Evolutionary conservation across 2,329 filamentous ascomycete species (phyloP), one percentile per base, ranked within the genome.

Genomic region (Paracoccidioides lutzii): DNA sequence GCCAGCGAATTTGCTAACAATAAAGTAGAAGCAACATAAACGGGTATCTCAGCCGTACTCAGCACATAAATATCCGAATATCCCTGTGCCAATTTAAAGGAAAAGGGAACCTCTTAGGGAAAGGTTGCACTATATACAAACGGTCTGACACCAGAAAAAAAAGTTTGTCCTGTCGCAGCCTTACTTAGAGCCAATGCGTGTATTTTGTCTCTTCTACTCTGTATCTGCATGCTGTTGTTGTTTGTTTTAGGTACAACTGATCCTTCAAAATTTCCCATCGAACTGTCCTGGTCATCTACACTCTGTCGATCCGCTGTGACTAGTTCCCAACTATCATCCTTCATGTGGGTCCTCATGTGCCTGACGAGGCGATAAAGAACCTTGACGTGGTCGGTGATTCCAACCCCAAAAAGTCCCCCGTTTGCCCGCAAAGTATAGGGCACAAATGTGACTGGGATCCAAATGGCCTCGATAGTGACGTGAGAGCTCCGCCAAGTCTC

Each of bases 401-500:
- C 22, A 51, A 7, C 10, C 48, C 38, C 30, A 55, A 8, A 41
- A 55, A 30, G 33, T 38, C 30, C n/a, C 22, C 41, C 8, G 45
- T 35, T 30, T 40, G 53, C 22, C 52, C 48, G 15, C 52, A 32
- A 28, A 53, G 46, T 7, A 45, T 15, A 1, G 46, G 53, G 33
- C 55, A 55, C 22, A 58, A 42, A 37, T 58, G 44, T 15, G 46
- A 58, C 15, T 42, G 45, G 10, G 56, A 55, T 15, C 53, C 56
- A 30, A 53, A 46, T 43, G 57, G 57, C 22, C 40, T 33, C 10
- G 55, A 57, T 50, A 54, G 28, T 3, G 50, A 30, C 3, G 5
- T 55, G 9, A 59, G 51, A 52, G 57, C 54, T 3, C 57, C 55
- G 40, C 57, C 51, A 28, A 57, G 55, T 3, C 57, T 22, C 32